Conservation (phyloP, 2,329 filamentous ascomycete genomes). For the Mollisia scopiformis region DNA sequence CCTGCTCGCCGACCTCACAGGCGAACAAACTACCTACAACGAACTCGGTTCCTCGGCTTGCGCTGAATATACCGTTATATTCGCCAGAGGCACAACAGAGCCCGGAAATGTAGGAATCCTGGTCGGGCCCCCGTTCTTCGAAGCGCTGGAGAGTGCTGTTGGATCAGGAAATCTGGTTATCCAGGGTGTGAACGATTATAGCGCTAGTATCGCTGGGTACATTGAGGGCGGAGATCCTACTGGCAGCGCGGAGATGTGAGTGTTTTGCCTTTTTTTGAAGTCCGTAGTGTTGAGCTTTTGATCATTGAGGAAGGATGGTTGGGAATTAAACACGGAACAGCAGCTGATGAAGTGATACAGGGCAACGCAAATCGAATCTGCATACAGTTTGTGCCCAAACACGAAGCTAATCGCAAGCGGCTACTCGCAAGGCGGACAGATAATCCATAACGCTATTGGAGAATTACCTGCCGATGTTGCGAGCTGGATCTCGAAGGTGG, state of each 20-base stretch:
- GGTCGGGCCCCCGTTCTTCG: conserved; percentile 34
- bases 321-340: background rate
- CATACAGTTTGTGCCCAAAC: conserved; percentile 39
- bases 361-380: conserved; percentile 37
- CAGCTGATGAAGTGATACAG: conserved; percentile 5
- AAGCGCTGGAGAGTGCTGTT: conserved; percentile 25
- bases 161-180: conserved; percentile 27
- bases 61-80: conserved; percentile 46
- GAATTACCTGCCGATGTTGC: conserved; percentile 33
- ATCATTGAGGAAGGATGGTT: background rate
- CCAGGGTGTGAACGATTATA: conserved; percentile 38
- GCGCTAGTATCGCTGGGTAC: conserved; percentile 35
- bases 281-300: background rate
- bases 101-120: conserved; percentile 47
- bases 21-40: conserved; percentile 32
- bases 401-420: conserved; percentile 44
- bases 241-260: conserved; percentile 32
- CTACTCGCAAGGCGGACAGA: conserved; percentile 47
- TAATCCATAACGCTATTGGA: conserved; percentile 45
- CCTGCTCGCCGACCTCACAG: conserved; percentile 24
- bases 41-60: conserved; percentile 24
- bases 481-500: conserved; percentile 41
- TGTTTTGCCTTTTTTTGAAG: background rate
- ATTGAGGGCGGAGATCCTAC: conserved; percentile 29
- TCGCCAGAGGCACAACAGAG: conserved; percentile 51